These are phyloP conservation scores for Articulospora tetracladia DNA, from an alignment of 495 filamentous ascomycete species.

Conservation along the genomic window DNA sequence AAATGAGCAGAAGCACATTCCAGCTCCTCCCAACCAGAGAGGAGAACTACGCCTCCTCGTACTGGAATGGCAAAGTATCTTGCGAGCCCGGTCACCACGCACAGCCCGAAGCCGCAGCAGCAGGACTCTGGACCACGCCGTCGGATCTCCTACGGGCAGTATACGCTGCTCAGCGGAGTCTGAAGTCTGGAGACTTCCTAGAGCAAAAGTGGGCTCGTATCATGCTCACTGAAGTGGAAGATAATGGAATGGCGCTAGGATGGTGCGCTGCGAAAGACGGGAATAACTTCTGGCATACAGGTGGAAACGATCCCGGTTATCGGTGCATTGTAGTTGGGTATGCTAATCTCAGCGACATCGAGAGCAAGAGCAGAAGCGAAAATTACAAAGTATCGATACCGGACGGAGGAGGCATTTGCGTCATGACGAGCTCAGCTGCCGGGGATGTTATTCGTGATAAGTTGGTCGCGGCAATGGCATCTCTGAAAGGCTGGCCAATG, in stretches of 20 bases:
- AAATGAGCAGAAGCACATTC: slow-evolving; percentile 19
- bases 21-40: slow-evolving; percentile 10
- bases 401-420: slow-evolving; percentile 9
- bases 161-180: slow-evolving; percentile 19
- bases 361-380: neutral
- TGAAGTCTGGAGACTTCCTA: slow-evolving; percentile 19
- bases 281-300: slow-evolving; percentile 5
- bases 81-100: slow-evolving; percentile 11
- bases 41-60: slow-evolving; percentile 21
- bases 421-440: slow-evolving; percentile 11
- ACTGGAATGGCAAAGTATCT: slow-evolving; percentile 12
- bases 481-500: slow-evolving; percentile 10
- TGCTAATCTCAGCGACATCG: neutral
- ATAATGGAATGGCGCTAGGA: slow-evolving; percentile 5
- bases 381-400: neutral
- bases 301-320: slow-evolving; percentile 10
- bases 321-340: slow-evolving; percentile 10
- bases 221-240: slow-evolving; percentile 20
- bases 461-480: slow-evolving; percentile 9
- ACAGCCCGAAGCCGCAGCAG: slow-evolving; percentile 26
- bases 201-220: slow-evolving; percentile 11
- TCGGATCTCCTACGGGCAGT: slow-evolving; percentile 26
- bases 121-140: slow-evolving; percentile 29
- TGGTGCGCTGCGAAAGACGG: slow-evolving; percentile 7
- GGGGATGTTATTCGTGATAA: slow-evolving; percentile 5